A percentile compares a stretch with the other conserved stretches of the same genome.
Evolutionary conservation across 148 eudicot genomes (phyloP).

Genomic region (Chenopodium berlandieri): DNA sequence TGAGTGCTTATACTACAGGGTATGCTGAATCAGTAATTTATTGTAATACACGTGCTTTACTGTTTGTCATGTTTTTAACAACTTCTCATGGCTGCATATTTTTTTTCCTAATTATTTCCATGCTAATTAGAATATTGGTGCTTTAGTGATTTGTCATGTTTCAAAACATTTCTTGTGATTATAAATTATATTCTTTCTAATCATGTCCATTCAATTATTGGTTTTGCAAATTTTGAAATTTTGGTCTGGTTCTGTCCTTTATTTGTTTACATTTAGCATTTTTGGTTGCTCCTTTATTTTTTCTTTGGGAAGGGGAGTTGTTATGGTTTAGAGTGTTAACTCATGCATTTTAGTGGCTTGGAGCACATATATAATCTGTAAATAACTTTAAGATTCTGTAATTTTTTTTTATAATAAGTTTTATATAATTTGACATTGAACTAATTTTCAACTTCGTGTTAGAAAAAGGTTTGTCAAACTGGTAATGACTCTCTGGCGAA

Average conservation of each 20-base stretch:
- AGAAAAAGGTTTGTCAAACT: too few relatives aligned
- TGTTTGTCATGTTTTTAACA: slow-evolving; percentile 21
- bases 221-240: background rate
- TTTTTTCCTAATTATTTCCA: too few relatives aligned
- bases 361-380: background rate
- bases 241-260: background rate
- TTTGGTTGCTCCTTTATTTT: background rate
- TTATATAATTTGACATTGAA: too few relatives aligned
- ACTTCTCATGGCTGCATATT: too few relatives aligned
- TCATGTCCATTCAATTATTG: background rate
- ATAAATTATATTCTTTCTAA: background rate
- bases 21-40: slow-evolving; percentile 33
- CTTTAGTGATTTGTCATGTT: slow-evolving; percentile 15
- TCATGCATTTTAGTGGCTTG: background rate
- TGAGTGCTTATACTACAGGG: slow-evolving; percentile 98
- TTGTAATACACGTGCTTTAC: background rate
- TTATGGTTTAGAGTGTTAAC: background rate
- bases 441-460: too few relatives aligned
- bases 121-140: background rate
- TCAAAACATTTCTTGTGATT: background rate
- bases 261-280: background rate
- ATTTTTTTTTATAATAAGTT: too few relatives aligned
- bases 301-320: background rate
- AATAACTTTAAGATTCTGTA: too few relatives aligned
- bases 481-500: too few relatives aligned